Base-by-base conservation (phyloP, 1,284 basidiomycete species). In the Phellinidium pouzarii region DNA sequence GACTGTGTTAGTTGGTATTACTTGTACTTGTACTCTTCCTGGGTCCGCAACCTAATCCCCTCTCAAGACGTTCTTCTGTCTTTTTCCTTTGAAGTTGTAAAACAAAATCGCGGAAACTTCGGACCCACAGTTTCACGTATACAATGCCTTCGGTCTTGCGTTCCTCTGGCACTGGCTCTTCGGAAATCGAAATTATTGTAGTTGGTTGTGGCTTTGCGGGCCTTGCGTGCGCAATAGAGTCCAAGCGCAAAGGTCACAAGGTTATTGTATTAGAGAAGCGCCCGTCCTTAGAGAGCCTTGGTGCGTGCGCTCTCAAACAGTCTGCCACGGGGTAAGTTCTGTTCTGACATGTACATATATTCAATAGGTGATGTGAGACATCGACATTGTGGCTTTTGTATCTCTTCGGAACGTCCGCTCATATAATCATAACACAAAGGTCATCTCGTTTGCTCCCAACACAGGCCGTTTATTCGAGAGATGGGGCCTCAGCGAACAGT, bases 181-280 rank as follows among this genome's bases (percentile, higher is more conserved):
- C 59, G 3, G 54, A 31, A 3, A 50, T 60, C 42, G 54, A 50
- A 20, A 53, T 61, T 6, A 55, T 65, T 22, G 38, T 64, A 25
- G 59, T 66, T 3, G 65, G 65, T 12, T 65, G 61, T 17, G 65
- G 66, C 9, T 66, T 63, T 48, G 65, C 60, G 7, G 65, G 65
- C 5, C 55, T 69, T 1, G 62, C 61, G 1, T 65, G 65, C 44
- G 65, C 65, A 8, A 62, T 69, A 26, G 65, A 64, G 52, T 64
- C 59, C 11, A 59, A 60, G 19, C 56, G 60, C 14, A 66, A 66
- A 48, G 64, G 63, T 2, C 61, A 62, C 50, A 56, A 63, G 2
- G 65, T 66, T 8, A 51, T 62, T 26, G 53, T 67, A 8, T 49
- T 70, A 3, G 63, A 62, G 38, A 63, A 64, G 45, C 48, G 40